A percentile compares a stretch with the other conserved stretches of the same genome.
Evolutionary conservation across 805 yeast species (phyloP).

Genomic region (Ogataea angusta): DNA sequence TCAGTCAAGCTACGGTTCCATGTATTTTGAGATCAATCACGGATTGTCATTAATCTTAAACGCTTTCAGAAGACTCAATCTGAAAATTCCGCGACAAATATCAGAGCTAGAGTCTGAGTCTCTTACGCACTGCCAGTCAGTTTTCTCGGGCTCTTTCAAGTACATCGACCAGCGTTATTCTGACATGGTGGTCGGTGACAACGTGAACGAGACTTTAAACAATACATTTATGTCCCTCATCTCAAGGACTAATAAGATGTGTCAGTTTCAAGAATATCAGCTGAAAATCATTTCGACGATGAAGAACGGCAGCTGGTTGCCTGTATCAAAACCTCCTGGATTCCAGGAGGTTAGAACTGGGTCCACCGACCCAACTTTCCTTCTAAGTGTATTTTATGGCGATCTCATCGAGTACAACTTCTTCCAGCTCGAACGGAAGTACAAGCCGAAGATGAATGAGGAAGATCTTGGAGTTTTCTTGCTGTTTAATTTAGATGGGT

Average conservation of each 20-base stretch:
- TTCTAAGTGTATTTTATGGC: constrained; percentile 64
- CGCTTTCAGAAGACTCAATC: constrained; percentile 15
- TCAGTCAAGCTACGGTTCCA: constrained; percentile 45
- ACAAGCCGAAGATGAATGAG: constrained; percentile 42
- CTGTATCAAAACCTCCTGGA: constrained; percentile 62
- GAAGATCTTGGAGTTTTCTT: constrained; percentile 66
- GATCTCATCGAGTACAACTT: constrained; percentile 77
- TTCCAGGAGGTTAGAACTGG: constrained; percentile 52
- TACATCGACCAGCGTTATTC: constrained; percentile 49
- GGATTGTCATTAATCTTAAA: constrained; percentile 17
- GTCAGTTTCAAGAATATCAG: constrained; percentile 58
- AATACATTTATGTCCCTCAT: constrained; percentile 57
- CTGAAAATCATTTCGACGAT: constrained; percentile 45
- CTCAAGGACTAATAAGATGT: constrained; percentile 60
- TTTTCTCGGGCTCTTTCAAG: constrained; percentile 56
- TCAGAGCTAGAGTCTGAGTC: constrained; percentile 5
- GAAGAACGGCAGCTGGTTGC: constrained; percentile 72
- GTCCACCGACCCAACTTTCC: constrained; percentile 43
- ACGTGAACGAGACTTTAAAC: constrained; percentile 29
- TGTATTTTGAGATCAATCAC: constrained; percentile 50
- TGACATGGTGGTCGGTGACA: constrained; percentile 58
- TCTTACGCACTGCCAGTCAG: constrained; percentile 23
- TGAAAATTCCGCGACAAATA: constrained; percentile 17
- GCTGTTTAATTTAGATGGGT: constrained; percentile 64
- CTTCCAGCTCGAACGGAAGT: constrained; percentile 59